phyloP scores from a whole-genome alignment of 495 filamentous ascomycete species.

The Mytilinidion resinicola region DNA sequence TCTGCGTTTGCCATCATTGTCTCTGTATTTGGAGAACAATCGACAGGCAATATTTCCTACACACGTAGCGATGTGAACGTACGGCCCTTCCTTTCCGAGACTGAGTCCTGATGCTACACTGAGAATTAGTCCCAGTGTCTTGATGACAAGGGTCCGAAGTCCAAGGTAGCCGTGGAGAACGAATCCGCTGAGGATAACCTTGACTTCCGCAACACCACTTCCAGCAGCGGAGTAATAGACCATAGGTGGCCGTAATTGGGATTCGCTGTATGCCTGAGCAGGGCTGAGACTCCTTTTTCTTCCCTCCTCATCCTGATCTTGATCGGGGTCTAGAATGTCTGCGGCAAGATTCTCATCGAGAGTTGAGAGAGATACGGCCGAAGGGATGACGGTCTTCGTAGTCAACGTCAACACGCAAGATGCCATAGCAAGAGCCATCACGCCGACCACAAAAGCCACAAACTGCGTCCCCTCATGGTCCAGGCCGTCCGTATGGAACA shows the following conservation, averaged over 20 bases:
- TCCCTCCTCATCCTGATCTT: slow-evolving; percentile 28
- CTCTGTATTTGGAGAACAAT: slow-evolving; percentile 85
- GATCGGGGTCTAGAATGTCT: slow-evolving; percentile 34
- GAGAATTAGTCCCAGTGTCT: slow-evolving; percentile 75
- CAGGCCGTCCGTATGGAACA: slow-evolving; percentile 48
- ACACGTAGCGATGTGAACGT: slow-evolving; percentile 94
- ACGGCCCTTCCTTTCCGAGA: slow-evolving; percentile 93
- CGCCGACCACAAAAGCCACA: slow-evolving; percentile 61
- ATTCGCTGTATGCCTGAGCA: slow-evolving; percentile 25
- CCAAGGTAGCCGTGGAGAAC: slow-evolving; percentile 95
- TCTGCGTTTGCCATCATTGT: slow-evolving; percentile 84
- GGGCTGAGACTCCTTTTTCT: slow-evolving; percentile 38
- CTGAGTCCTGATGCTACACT: slow-evolving; percentile 90
- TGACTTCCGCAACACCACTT: slow-evolving; percentile 94
- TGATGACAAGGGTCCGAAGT: slow-evolving; percentile 78
- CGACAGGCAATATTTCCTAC: slow-evolving; percentile 94
- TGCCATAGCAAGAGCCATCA: slow-evolving; percentile 62
- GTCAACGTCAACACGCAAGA: slow-evolving; percentile 76
- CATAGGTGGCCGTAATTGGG: slow-evolving; percentile 56
- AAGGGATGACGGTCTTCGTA: slow-evolving; percentile 87
- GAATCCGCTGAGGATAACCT: slow-evolving; percentile 95
- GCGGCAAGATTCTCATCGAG: slow-evolving; percentile 73
- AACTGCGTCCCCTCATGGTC: slow-evolving; percentile 66
- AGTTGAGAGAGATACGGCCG: slow-evolving; percentile 74
- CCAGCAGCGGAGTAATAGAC: slow-evolving; percentile 94